phyloP scores from a whole-genome alignment of 129 eudicot species.

The Kitagawia praeruptora region DNA sequence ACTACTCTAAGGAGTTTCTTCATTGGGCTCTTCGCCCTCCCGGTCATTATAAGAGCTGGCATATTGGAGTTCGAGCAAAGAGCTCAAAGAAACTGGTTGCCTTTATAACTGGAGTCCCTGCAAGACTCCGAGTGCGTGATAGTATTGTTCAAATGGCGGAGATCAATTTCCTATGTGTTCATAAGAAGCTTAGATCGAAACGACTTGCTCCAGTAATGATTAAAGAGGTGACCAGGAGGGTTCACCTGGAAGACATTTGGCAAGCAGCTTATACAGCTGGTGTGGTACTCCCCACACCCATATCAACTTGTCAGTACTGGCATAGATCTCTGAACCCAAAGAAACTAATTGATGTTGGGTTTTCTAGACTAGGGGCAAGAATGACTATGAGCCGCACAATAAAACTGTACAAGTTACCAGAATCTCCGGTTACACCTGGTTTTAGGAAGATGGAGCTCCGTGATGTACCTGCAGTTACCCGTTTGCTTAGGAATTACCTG shows the following conservation, averaged over 20 bases:
- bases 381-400: conserved; percentile 65
- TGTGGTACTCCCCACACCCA: conserved; percentile 59
- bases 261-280: conserved; percentile 77
- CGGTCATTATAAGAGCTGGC: conserved; percentile 55
- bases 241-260: conserved; percentile 57
- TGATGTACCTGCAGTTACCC: conserved; percentile 58
- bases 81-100: conserved; percentile 57
- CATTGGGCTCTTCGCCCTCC: conserved; percentile 66
- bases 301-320: conserved; percentile 61
- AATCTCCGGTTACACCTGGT: conserved; percentile 37
- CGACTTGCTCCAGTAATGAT: conserved; percentile 68
- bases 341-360: conserved; percentile 60
- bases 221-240: conserved; percentile 67
- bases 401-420: conserved; percentile 51
- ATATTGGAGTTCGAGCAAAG: conserved; percentile 55
- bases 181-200: conserved; percentile 58
- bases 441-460: conserved; percentile 57
- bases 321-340: conserved; percentile 56
- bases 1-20: conserved; percentile 55
- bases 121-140: conserved; percentile 35
- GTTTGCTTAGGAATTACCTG: conserved; percentile 46
- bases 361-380: conserved; percentile 55
- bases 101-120: conserved; percentile 56
- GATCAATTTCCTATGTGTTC: conserved; percentile 60
- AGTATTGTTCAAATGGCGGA: conserved; percentile 54